Evolutionary conservation across 805 yeast genomes (phyloP), one percentile per base, ranked within the genome.

Genomic region (Myxozyma sirexii): DNA sequence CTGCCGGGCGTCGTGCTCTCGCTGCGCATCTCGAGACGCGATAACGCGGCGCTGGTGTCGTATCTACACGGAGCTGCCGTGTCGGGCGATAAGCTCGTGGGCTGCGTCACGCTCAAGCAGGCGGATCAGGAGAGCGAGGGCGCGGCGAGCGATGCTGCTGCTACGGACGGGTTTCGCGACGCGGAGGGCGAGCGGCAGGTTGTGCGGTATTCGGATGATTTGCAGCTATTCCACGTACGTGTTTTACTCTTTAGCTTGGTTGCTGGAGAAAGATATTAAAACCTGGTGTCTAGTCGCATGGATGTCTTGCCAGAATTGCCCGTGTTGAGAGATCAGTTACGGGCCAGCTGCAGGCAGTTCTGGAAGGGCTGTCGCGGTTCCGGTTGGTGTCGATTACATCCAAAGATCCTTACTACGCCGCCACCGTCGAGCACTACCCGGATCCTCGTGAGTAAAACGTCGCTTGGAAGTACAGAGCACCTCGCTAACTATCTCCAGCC

Each of bases 351-450:
- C 63, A 62, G 42, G 58, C 63, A 38, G 62, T 64, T 4, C 38
- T 67, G 31, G 70, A 67, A 50, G 70, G 70, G 29, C 35, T 64
- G 4, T 44, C 62, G 24, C 67, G 70, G 6, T 47, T 67, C 46
- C 39, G 49, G 6, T 13, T 26, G 13, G 33, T 48, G 12, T 48
- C 43, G 23, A 24, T 15, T 56, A 13, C 23, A 3, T 43, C 49
- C 13, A 15, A 12, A 3, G 43, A 37, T 6, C 53, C 53, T 5
- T 48, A 37, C 13, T 48, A 37, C 21, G 13, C 44, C 31, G 56
- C 27, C 24, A 8, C 13, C 17, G 49, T 41, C 19, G n/a, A 15
- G 19, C 48, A 51, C 29, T 46, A 12, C 53, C 42, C 23, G 35
- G 57, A 41, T 29, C 37, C 39, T 35, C 52, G 58, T 50, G 15